These are phyloP conservation scores for Ascochyta pisi DNA, from an alignment of 2,329 filamentous ascomycete genomes.

Conservation along the genomic window DNA sequence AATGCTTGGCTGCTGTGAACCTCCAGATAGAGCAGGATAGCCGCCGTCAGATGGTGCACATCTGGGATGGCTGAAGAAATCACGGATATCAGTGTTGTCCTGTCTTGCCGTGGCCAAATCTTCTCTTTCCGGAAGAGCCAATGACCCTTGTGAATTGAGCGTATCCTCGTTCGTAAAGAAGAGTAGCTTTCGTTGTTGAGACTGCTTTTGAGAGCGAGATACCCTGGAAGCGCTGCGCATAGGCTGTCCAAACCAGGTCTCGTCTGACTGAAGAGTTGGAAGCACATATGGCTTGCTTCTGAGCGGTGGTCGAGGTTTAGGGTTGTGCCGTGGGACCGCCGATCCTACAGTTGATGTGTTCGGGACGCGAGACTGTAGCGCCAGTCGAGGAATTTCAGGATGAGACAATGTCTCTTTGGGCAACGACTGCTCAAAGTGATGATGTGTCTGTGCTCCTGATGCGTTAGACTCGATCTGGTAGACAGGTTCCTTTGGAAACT, in stretches of 20 bases:
- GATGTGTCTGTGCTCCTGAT: neutral
- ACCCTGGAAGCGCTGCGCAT: constrained; percentile 11
- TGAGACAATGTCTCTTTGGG: neutral
- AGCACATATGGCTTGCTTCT: constrained; percentile 41
- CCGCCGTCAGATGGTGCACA: neutral
- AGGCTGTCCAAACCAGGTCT: constrained; percentile 32
- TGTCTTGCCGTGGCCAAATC: neutral
- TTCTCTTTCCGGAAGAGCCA: constrained; percentile 1
- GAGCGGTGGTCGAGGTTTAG: neutral
- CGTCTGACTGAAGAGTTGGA: constrained; percentile 23
- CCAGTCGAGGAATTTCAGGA: neutral
- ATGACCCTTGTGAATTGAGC: neutral
- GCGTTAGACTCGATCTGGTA: neutral
- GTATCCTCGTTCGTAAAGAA: neutral
- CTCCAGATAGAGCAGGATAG: neutral
- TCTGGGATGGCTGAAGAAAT: constrained; percentile 25
- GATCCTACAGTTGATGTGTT: neutral
- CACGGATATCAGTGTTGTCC: constrained; percentile 36
- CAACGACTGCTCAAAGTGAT: neutral
- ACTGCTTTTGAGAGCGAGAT: constrained; percentile 9
- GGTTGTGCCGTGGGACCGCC: neutral
- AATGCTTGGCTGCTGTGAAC: neutral
- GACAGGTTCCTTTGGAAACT: neutral
- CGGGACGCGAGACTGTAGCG: neutral
- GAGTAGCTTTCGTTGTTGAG: neutral